Evolutionary conservation across 2,329 filamentous ascomycete species (phyloP).

Genomic region (Monosporascus cannonballus): DNA sequence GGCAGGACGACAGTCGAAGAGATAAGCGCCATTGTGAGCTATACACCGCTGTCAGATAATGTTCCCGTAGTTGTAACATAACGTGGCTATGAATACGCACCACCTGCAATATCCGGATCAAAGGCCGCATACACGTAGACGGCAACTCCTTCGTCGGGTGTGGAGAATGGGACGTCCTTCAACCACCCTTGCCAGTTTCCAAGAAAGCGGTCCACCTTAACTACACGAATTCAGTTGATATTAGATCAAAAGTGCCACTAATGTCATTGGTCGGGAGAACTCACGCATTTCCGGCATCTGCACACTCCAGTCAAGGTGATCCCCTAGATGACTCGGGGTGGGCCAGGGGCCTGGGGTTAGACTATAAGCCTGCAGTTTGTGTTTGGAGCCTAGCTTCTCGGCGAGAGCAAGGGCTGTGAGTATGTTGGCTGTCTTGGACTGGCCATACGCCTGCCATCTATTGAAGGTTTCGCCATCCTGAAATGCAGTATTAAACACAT

Average conservation of each 20-base stretch:
- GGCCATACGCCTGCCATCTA: slow-evolving; percentile 30
- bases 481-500: background rate
- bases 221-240: too few species aligned
- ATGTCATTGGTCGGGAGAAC: background rate
- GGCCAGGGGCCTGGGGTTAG: slow-evolving; percentile 25
- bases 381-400: slow-evolving; percentile 10
- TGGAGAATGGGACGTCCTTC: slow-evolving; percentile 14
- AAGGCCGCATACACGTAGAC: slow-evolving; percentile 29
- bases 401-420: slow-evolving; percentile 14
- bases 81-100: background rate
- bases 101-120: slow-evolving; percentile 9
- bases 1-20: slow-evolving; percentile 23
- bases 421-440: slow-evolving; percentile 33
- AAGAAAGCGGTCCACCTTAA: background rate
- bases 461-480: slow-evolving; percentile 17
- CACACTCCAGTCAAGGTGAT: slow-evolving; percentile 4
- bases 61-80: background rate
- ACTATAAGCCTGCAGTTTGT: slow-evolving; percentile 22
- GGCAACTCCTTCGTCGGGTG: slow-evolving; percentile 23
- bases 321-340: background rate
- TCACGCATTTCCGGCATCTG: background rate
- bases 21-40: slow-evolving; percentile 22
- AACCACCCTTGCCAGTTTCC: slow-evolving; percentile 18
- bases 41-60: background rate
- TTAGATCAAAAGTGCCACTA: background rate